Base-by-base conservation (phyloP, 805 yeast species). In the Zygoascus flipseniorum region DNA sequence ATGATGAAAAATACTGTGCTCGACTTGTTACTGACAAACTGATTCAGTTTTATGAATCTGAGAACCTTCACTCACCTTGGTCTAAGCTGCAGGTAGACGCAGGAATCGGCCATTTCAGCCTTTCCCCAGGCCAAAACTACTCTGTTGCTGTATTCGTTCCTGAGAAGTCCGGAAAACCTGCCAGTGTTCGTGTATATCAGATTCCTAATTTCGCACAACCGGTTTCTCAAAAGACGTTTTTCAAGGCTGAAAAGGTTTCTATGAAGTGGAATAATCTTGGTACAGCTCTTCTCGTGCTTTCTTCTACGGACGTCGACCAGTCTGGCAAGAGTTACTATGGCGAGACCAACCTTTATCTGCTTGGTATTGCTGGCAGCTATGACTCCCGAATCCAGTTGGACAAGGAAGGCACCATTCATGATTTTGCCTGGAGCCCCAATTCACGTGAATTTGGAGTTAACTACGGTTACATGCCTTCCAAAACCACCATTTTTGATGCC, bases 381-480 rank as follows among this genome's bases (percentile, higher is more conserved):
- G 96, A 92, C 65, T 86, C 89, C 52, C 79, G 96, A 65, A 90
- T 93, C 63, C 78, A 82, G 54, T 80, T 93, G 62, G 89, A 87
- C 58, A 84, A 87, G 62, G 96, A 89, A 65, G 98, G 98, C 32
- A 98, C 99, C 46, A 89, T 93, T 61, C 97, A 93, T 72, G 99
- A 93, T 69, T 87, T 92, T 57, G 83, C 93, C 20, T 93, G 99
- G 99, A 86, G 96, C 26, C 97, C 98, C 55, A 82, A 89, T 50
- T 88, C 96, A 18, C 80, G 96, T 61, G 98, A 93, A 72, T 95
- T 93, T 74, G 98, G 97, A 56, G 99, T 93, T 45, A 89, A 87
- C 53, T 90, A 90, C 66, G 99, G 99, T 32, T 90, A 81, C 72
- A 93, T 93, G 98, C 99, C 99, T 1, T 88, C 97, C 31, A 85